A percentile compares a stretch with the other conserved stretches of the same genome.
Conservation (phyloP, 768 basidiomycete species). For the Phylloporus sp. region DNA sequence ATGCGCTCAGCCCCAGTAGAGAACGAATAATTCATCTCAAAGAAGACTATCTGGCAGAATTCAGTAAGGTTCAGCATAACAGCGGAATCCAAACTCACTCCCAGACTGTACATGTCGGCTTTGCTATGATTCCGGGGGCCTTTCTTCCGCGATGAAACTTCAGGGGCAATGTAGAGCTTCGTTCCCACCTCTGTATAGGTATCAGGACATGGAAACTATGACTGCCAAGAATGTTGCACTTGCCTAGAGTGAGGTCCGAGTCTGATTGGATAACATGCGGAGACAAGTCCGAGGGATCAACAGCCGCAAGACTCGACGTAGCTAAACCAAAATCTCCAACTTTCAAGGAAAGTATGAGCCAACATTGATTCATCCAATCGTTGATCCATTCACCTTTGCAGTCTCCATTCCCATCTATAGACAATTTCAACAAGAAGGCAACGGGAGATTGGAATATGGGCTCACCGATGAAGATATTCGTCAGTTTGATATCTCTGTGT, state of each 20-base stretch:
- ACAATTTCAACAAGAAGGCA: background rate
- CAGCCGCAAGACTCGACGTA: conserved; percentile 74
- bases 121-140: conserved; percentile 77
- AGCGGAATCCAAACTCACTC: conserved; percentile 47
- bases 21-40: conserved; percentile 92
- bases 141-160: conserved; percentile 64
- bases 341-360: conserved; percentile 18
- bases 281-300: conserved; percentile 68
- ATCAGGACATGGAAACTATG: background rate
- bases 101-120: conserved; percentile 93
- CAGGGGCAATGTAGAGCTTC: conserved; percentile 88
- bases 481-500: conserved; percentile 87
- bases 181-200: conserved; percentile 76
- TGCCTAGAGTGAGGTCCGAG: conserved; percentile 74
- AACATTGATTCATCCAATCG: background rate
- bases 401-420: conserved; percentile 72
- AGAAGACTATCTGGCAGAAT: conserved; percentile 77
- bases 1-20: conserved; percentile 81
- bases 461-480: conserved; percentile 91
- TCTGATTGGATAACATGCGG: conserved; percentile 44
- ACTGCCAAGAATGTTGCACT: conserved; percentile 6
- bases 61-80: background rate
- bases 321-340: conserved; percentile 94
- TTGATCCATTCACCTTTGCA: conserved; percentile 56
- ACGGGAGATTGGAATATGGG: background rate